A percentile compares a stretch with the other conserved stretches of the same genome.
phyloP scores from a whole-genome alignment of 148 eudicot species.

The Chenopodium suecicum region DNA sequence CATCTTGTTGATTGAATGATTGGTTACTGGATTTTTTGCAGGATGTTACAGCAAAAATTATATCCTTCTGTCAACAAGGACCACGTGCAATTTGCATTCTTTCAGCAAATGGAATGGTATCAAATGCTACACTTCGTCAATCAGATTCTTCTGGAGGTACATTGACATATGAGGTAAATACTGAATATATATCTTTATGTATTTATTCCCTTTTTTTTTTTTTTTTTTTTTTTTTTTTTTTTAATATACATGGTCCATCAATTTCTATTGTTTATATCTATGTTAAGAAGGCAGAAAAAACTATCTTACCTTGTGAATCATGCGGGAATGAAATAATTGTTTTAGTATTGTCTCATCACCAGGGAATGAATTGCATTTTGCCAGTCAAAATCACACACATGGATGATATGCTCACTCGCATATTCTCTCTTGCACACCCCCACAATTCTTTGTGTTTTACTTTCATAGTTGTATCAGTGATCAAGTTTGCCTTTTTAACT shows the following conservation, averaged over 20 bases:
- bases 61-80: slow-evolving; percentile 53
- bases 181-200: slow-evolving; percentile 19
- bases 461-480: background rate
- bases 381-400: background rate
- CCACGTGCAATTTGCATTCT: slow-evolving; percentile 56
- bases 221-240: no score
- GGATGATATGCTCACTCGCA: background rate
- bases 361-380: background rate
- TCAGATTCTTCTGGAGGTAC: slow-evolving; percentile 55
- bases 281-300: background rate
- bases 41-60: slow-evolving; percentile 55
- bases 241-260: background rate
- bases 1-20: background rate
- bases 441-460: background rate
- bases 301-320: background rate
- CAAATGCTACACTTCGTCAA: slow-evolving; percentile 52
- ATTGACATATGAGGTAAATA: slow-evolving; percentile 52
- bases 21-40: slow-evolving; percentile 21
- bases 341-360: background rate
- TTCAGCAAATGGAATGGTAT: slow-evolving; percentile 50
- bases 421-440: background rate
- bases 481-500: no score
- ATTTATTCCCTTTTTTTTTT: background rate
- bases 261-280: background rate
- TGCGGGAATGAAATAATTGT: background rate